Evolutionary conservation across 371 early-diverging fungal genomes (phyloP), one percentile per base, ranked within the genome.

Genomic region (Funneliformis caledonium): DNA sequence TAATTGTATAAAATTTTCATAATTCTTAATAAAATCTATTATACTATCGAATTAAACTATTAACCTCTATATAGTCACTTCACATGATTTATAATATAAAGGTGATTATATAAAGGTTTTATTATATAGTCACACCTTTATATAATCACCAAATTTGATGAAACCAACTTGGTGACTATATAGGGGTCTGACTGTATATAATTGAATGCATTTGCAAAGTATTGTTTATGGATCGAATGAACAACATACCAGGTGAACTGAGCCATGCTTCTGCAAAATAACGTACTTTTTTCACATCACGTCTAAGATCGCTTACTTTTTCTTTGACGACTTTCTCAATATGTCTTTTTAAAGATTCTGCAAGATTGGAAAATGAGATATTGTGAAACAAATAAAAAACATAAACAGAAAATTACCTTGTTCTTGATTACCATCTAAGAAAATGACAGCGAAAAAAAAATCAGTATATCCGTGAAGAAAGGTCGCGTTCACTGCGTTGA

Each of bases 191-290:
- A 48, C 22, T 16, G 8, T 45, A 31, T 65, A 37, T 52, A 52
- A 52, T 52, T 52, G 16, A 52, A 52, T 6, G 52, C 50, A 50
- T 50, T 43, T 67, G 67, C n/a, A n/a, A n/a, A n/a, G n/a, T n/a
- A n/a, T n/a, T n/a, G 62, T 26, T 62, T 16, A 72, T 31, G 2
- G 48, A 72, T 50, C 22, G 16, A n/a, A 72, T 50, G 1, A 72
- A 72, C 16, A 19, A 48, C 64, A 48, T 72, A 72, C 72, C 72
- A n/a, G 72, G 52, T 45, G 72, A 42, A 48, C 52, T 72, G n/a
- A 72, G 14, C 72, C 72, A 72, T n/a, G 14, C 37, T 68, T 45
- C 9, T 33, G 42, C 47, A 50, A 9, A 45, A 10, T 48, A 22
- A 26, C 72, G 52, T 19, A 52, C 22, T 52, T n/a, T 72, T 47